These are phyloP conservation scores for Ophiostoma perfectum DNA, from an alignment of 2,329 filamentous ascomycete genomes.

Conservation along the genomic window DNA sequence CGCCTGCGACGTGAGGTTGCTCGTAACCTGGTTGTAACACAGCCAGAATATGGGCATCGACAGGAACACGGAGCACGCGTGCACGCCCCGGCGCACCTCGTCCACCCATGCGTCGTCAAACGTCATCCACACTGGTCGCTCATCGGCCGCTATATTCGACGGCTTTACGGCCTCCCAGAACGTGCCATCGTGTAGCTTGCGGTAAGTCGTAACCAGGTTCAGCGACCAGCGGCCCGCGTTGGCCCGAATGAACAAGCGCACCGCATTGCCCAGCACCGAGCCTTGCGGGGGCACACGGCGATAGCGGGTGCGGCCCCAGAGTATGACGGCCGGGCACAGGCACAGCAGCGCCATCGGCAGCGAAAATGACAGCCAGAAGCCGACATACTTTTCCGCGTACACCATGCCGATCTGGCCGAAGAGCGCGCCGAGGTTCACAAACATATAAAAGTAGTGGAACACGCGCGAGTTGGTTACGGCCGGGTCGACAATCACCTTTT, in stretches of 20 bases:
- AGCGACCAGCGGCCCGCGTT: constrained; percentile 23
- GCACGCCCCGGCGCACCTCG: constrained; percentile 64
- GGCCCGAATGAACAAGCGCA: constrained; percentile 39
- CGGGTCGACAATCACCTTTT: neutral
- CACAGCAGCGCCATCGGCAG: constrained; percentile 55
- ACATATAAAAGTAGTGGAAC: neutral
- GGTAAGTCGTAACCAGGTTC: constrained; percentile 21
- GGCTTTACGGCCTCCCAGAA: constrained; percentile 27
- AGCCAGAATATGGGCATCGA: constrained; percentile 52
- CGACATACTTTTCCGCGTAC: constrained; percentile 59
- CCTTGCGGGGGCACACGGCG: constrained; percentile 49
- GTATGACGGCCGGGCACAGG: constrained; percentile 50
- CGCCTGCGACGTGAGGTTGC: constrained; percentile 59
- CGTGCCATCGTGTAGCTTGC: constrained; percentile 23
- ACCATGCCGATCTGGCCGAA: constrained; percentile 52
- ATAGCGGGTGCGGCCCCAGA: constrained; percentile 49
- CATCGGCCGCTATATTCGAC: constrained; percentile 20
- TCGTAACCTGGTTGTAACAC: constrained; percentile 56
- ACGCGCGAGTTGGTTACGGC: neutral
- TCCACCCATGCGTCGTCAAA: constrained; percentile 82
- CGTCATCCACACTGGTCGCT: constrained; percentile 36
- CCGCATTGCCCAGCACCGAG: constrained; percentile 54
- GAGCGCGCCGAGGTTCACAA: constrained; percentile 35
- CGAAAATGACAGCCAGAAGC: constrained; percentile 57
- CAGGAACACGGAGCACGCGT: constrained; percentile 65